Evolutionary conservation across 352 stramenopile genomes (phyloP), one percentile per base, ranked within the genome.

Genomic region (Phytophthora crassamura): DNA sequence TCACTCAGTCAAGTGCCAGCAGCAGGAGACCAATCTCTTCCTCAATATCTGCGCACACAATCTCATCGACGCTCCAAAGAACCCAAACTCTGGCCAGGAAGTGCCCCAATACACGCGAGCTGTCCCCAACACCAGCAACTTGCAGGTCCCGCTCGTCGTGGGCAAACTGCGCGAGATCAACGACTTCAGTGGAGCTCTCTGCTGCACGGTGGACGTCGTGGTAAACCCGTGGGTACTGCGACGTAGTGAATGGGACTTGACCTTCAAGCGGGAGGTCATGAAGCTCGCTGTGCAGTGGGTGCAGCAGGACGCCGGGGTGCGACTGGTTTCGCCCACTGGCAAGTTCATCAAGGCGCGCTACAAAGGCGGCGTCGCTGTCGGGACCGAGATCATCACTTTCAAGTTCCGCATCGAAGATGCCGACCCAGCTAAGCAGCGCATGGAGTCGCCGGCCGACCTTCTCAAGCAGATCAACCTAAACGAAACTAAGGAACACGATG

Each of bases 291-390:
- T 91, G 36, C 72, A 84, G n/a, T 95, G 85, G 85, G 84, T 89
- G 16, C 82, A 92, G 53, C 67, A 90, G 9, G 87, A 95, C 43
- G 77, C 82, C 3, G 64, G 74, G 3, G 61, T 89, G 38, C 46
- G 56, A 16, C 69, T 88, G 18, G 74, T 78, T 22, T 64, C 69
- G 10, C 59, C 64, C 0, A 61, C 69, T 14, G 82, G 85, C 7
- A 95, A 93, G 51, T 88, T 91, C 56, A 95, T 94, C 72, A 95
- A 95, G 72, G 90, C 80, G 16, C 66, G 66, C 7, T 95, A 95
- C 76, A 95, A 95, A 69, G 85, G 87, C 11, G 85, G 87, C 12
- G 80, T 88, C 12, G 61, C 40, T 9, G 64, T 82, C 12, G 81
- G 80, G 4, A 67, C 15, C 14, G 80, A 94, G 30, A 89, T 92